Evolutionary conservation across 2,329 filamentous ascomycete genomes (phyloP).

Genomic region (Alternaria arbusti): DNA sequence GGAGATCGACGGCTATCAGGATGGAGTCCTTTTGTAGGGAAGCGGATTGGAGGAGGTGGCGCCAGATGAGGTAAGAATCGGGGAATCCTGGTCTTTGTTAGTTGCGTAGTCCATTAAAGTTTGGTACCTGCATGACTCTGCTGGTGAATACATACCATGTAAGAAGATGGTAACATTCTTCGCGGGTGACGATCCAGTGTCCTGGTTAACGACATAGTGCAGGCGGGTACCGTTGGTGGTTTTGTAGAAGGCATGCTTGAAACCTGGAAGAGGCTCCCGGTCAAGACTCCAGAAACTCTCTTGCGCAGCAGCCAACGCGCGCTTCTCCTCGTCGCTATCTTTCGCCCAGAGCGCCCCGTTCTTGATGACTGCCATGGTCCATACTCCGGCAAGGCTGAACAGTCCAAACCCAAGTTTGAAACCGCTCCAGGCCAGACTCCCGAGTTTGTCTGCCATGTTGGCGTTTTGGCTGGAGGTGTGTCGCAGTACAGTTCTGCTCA

Average conservation of each 20-base stretch:
- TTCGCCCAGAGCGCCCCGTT: slow-evolving; percentile 38
- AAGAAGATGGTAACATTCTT: slow-evolving; percentile 59
- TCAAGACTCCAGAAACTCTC: slow-evolving; percentile 62
- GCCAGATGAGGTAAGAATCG: slow-evolving; percentile 64
- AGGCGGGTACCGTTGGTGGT: slow-evolving; percentile 58
- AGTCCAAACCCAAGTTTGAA: slow-evolving; percentile 44
- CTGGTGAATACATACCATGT: slow-evolving; percentile 49
- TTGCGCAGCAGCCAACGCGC: slow-evolving; percentile 50
- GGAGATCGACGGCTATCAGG: slow-evolving; percentile 63
- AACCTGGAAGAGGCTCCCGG: slow-evolving; percentile 51
- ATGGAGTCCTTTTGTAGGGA: slow-evolving; percentile 48
- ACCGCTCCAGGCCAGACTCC: slow-evolving; percentile 28
- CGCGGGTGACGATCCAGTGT: slow-evolving; percentile 18
- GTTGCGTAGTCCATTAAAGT: background rate
- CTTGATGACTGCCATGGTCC: slow-evolving; percentile 28
- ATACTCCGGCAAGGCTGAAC: slow-evolving; percentile 29
- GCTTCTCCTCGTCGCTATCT: slow-evolving; percentile 35
- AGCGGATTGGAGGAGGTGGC: slow-evolving; percentile 53
- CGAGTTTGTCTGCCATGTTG: slow-evolving; percentile 15
- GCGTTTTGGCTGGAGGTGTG: background rate
- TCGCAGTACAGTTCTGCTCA: background rate
- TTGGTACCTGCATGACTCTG: background rate
- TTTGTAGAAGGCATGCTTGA: slow-evolving; percentile 60
- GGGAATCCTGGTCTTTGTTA: slow-evolving; percentile 55
- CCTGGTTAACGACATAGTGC: slow-evolving; percentile 59